Evolutionary conservation across 2,329 filamentous ascomycete genomes (phyloP).

Genomic region (Eutypa lata): DNA sequence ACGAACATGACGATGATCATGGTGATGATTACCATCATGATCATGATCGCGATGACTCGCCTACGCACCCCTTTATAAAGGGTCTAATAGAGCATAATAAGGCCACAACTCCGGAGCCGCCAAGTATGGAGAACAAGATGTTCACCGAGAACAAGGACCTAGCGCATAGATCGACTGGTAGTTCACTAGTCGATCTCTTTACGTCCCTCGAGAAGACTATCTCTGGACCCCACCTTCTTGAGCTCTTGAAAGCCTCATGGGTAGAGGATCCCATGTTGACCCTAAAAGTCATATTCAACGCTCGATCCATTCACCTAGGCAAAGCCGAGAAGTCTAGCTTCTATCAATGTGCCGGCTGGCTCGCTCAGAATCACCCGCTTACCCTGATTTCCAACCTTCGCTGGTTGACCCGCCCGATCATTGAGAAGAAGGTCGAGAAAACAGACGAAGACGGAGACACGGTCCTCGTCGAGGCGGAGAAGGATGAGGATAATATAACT

Average conservation of each 20-base stretch:
- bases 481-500: constrained; percentile 32
- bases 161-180: constrained; percentile 43
- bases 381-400: constrained; percentile 51
- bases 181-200: constrained; percentile 52
- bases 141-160: constrained; percentile 51
- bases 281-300: constrained; percentile 59
- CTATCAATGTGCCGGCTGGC: constrained; percentile 55
- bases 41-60: background rate
- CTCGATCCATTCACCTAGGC: constrained; percentile 58
- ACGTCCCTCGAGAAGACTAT: constrained; percentile 44
- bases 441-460: constrained; percentile 30
- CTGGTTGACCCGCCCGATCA: constrained; percentile 54
- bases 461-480: constrained; percentile 30
- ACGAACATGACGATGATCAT: too few relatives aligned
- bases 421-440: constrained; percentile 49
- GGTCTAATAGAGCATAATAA: constrained; percentile 24
- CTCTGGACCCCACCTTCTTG: constrained; percentile 32
- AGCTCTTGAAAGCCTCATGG: constrained; percentile 49
- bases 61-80: constrained; percentile 31
- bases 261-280: constrained; percentile 42
- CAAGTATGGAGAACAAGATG: constrained; percentile 39
- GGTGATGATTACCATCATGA: too few relatives aligned
- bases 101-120: background rate
- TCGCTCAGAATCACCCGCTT: constrained; percentile 50
- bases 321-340: constrained; percentile 47